Evolutionary conservation across 495 filamentous ascomycete genomes (phyloP).

Genomic region (Penicillium nucicola): DNA sequence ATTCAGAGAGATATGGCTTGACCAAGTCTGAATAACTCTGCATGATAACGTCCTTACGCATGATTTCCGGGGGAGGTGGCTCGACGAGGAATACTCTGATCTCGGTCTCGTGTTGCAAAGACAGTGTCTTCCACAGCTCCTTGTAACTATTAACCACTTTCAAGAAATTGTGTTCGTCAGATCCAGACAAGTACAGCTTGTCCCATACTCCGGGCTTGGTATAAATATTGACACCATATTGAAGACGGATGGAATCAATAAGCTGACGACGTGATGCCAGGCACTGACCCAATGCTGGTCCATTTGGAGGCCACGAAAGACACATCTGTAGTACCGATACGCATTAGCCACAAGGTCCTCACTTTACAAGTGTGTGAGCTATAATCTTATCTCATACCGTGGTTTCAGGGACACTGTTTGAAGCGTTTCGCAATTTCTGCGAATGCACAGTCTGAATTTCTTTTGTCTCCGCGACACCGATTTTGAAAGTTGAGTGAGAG

Average conservation of each 20-base stretch:
- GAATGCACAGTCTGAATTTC: too few relatives aligned
- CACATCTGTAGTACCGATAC: not conserved
- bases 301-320: not conserved
- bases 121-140: not conserved
- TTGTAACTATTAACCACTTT: not conserved
- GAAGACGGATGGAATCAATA: not conserved
- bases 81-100: not conserved
- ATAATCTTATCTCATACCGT: not conserved
- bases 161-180: not conserved
- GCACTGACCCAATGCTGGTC: not conserved
- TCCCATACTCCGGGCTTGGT: not conserved
- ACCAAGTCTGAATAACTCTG: not conserved
- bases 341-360: not conserved
- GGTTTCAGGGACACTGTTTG: not conserved
- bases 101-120: conserved; percentile 1
- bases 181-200: not conserved
- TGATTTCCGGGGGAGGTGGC: not conserved
- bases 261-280: not conserved
- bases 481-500: too few relatives aligned
- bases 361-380: too few relatives aligned
- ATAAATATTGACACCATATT: not conserved
- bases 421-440: not conserved
- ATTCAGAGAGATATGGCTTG: not conserved
- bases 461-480: too few relatives aligned
- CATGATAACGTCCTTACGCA: not conserved